Conservation (phyloP, 768 basidiomycete genomes). For the Macrolepiota dolichaula region DNA sequence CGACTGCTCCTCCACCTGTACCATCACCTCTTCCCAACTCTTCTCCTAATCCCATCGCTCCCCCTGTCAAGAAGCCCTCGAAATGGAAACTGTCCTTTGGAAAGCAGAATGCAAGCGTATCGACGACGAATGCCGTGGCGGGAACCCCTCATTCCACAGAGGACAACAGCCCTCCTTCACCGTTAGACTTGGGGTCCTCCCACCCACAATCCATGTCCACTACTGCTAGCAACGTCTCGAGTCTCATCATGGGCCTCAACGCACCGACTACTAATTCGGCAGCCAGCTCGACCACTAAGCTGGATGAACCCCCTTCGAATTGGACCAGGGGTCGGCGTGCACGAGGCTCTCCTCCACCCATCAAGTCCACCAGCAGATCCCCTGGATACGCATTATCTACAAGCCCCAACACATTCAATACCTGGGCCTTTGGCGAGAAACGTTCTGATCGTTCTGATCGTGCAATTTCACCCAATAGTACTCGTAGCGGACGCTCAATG, state of each 20-base stretch:
- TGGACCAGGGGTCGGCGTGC: slow-evolving; percentile 50
- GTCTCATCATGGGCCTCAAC: slow-evolving; percentile 68
- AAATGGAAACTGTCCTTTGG: slow-evolving; percentile 83
- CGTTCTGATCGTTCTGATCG: slow-evolving; percentile 36
- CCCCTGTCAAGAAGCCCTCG: slow-evolving; percentile 74
- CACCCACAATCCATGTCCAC: slow-evolving; percentile 45
- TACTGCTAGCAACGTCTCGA: slow-evolving; percentile 77
- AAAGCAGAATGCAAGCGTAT: slow-evolving; percentile 38
- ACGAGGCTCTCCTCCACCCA: slow-evolving; percentile 17
- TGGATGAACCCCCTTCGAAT: slow-evolving; percentile 39
- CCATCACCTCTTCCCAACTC: slow-evolving; percentile 19
- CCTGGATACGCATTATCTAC: slow-evolving; percentile 25
- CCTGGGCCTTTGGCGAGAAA: slow-evolving; percentile 29
- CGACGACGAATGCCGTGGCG: slow-evolving; percentile 29
- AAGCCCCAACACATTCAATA: slow-evolving; percentile 26
- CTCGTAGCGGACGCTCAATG: slow-evolving; percentile 37
- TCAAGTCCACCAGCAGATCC: slow-evolving; percentile 24
- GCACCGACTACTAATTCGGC: slow-evolving; percentile 34
- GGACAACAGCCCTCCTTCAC: slow-evolving; percentile 30
- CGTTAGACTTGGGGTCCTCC: slow-evolving; percentile 23
- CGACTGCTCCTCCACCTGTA: slow-evolving; percentile 12
- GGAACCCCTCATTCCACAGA: slow-evolving; percentile 38
- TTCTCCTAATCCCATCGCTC: slow-evolving; percentile 19
- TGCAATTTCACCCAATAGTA: slow-evolving; percentile 57
- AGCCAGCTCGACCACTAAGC: slow-evolving; percentile 17